Evolutionary conservation across 73 alveolate species (phyloP).

Genomic region (Tetrahymena elliotti): DNA sequence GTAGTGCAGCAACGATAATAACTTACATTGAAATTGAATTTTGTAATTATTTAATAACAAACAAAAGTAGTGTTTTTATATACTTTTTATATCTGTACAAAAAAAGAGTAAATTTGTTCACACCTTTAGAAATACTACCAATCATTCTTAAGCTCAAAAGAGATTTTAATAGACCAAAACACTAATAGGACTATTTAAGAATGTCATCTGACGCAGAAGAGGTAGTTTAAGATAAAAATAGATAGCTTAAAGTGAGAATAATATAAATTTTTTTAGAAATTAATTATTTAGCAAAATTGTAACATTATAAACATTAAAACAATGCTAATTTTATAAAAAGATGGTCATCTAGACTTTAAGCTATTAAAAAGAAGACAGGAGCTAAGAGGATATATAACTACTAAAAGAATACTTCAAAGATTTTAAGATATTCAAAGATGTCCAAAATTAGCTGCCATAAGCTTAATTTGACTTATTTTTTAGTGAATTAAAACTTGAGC

Average conservation of each 20-base stretch:
- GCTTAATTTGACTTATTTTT: background rate
- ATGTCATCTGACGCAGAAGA: background rate
- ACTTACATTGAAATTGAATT: background rate
- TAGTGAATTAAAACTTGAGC: background rate
- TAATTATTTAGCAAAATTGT: background rate
- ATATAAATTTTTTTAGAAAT: background rate
- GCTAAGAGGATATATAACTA: background rate
- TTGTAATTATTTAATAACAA: background rate
- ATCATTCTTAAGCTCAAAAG: too few species aligned
- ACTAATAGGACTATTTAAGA: background rate
- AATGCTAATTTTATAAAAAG: background rate
- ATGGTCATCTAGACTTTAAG: background rate
- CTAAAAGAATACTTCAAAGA: background rate
- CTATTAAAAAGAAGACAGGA: background rate
- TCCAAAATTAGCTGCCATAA: background rate
- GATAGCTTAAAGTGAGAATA: background rate
- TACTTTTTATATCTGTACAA: too few species aligned
- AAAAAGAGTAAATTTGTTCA: background rate
- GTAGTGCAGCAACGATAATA: background rate
- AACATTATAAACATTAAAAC: background rate
- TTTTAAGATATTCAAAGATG: background rate
- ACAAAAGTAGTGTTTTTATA: background rate
- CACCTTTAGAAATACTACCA: background rate
- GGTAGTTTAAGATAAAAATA: background rate
- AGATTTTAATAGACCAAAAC: background rate